Evolutionary conservation across 163 green algal genomes (phyloP).

Genomic region (Prototheca wickerhamii): DNA sequence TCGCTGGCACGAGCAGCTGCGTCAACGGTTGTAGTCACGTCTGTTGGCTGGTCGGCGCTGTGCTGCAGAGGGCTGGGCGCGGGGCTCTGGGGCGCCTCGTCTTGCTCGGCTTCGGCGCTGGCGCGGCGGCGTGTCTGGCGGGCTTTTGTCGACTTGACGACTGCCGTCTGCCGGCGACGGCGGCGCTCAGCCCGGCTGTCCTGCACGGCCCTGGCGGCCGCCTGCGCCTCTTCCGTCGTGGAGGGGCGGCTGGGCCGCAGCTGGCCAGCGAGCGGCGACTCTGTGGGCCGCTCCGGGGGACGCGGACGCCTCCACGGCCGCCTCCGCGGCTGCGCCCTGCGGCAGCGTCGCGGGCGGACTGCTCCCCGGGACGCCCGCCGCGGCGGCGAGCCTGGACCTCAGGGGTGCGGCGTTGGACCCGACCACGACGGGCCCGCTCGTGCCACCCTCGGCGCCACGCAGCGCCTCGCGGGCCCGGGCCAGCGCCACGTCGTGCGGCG

Average conservation of each 20-base stretch:
- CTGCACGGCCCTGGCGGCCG: not conserved
- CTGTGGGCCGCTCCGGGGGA: not conserved
- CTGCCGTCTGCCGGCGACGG: not conserved
- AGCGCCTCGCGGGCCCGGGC: constrained; percentile 22
- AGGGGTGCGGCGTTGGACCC: too few relatives aligned
- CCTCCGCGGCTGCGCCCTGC: not conserved
- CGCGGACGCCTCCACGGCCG: not conserved
- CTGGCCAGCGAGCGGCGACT: not conserved
- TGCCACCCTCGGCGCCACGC: not conserved
- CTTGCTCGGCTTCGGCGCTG: too few relatives aligned
- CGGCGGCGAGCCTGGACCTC: too few relatives aligned
- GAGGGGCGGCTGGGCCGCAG: not conserved
- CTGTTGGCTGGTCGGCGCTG: too few relatives aligned
- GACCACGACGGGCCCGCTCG: too few relatives aligned
- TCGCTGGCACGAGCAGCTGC: too few relatives aligned
- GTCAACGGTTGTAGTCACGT: too few relatives aligned
- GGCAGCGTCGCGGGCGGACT: not conserved
- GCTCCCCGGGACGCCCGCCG: too few relatives aligned
- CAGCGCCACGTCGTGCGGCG: constrained; percentile 38
- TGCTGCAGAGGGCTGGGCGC: too few relatives aligned
- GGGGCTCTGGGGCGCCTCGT: too few relatives aligned
- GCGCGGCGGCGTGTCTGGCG: too few relatives aligned
- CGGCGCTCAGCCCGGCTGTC: not conserved
- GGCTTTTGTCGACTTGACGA: not conserved
- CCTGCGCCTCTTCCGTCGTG: not conserved